These are phyloP conservation scores for Penicillium paxilli DNA, from an alignment of 495 filamentous ascomycete species.

Conservation along the genomic window DNA sequence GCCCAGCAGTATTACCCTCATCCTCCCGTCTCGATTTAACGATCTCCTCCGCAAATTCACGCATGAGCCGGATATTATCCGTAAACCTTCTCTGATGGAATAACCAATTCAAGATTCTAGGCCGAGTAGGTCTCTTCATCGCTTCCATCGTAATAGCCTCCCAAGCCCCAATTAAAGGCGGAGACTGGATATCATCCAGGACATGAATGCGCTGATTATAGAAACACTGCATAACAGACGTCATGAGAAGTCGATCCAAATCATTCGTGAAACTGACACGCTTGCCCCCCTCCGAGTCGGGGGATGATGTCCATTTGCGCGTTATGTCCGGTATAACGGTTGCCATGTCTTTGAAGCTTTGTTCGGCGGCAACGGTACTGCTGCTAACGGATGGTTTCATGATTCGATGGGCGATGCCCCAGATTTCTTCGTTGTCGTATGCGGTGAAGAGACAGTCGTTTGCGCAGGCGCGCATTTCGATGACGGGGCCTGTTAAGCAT, in stretches of 20 bases:
- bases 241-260: constrained; percentile 68
- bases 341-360: constrained; percentile 25
- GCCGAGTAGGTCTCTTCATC: constrained; percentile 41
- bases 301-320: constrained; percentile 25
- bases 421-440: constrained; percentile 59
- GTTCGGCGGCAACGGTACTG: constrained; percentile 12
- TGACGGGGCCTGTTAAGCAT: constrained; percentile 54
- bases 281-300: too few relatives aligned
- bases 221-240: constrained; percentile 64
- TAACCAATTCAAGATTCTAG: constrained; percentile 36
- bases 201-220: constrained; percentile 36
- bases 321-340: constrained; percentile 27
- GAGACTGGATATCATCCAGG: constrained; percentile 23
- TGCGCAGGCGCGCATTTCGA: constrained; percentile 61
- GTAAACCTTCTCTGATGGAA: constrained; percentile 48
- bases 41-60: constrained; percentile 55
- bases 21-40: constrained; percentile 51
- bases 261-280: constrained; percentile 46
- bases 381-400: constrained; percentile 24
- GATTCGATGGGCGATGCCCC: constrained; percentile 53
- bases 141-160: constrained; percentile 41
- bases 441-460: constrained; percentile 78
- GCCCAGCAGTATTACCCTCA: neutral
- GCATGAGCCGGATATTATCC: constrained; percentile 55
- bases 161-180: constrained; percentile 32